Base-by-base conservation (phyloP, 192 early-diverging fungal species). In the Coemansia sp. region DNA sequence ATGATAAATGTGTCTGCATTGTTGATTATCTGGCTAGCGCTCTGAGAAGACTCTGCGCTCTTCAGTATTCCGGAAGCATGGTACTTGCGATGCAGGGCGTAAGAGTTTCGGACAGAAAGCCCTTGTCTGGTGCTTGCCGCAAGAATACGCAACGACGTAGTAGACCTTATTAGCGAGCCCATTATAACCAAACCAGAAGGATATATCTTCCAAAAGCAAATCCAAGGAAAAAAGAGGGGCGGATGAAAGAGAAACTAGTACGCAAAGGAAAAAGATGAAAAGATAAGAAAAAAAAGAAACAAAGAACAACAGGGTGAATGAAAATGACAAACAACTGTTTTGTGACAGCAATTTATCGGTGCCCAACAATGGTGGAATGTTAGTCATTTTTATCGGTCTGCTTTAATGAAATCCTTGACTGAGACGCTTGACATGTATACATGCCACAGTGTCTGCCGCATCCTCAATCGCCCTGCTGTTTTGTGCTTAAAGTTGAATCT, bases 1-100 rank as follows among this genome's bases (percentile, higher is more conserved):
- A 93, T 63, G 36, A 87, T 87, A 69, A 89, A 91, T 68, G 86
- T 86, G 61, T 82, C 71, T 6, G 74, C 68, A 21, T 58, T 74
- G 36, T 16, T 59, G 57, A 59, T 37, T 16, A 37, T 59, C 57
- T 59, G 21, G 57, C 39, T 56, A 19, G 51, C n/a, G 51, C 51
- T 52, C 15, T 21, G 18, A 0, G 7, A 10, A 12, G 51, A n/a
- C 51, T 11, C 37, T 59, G 57, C 39, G 39, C 15, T 59, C 57
- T 26, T 15, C 39, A n/a, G 57, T 8, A n/a, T 37, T 19, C 32
- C 8, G 12, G 37, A 16, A 9, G 37, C 57, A 59, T 59, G 39
- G 32, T 59, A 59, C 57, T 9, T 37, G 37, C 57, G 57, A 19
- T 19, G 40, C 57, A 59, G n/a, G 5, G 57, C 6, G 16, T 5